Evolutionary conservation across 2,329 filamentous ascomycete genomes (phyloP), one percentile per base, ranked within the genome.

Genomic region (Myriosclerotinia scirpicola): DNA sequence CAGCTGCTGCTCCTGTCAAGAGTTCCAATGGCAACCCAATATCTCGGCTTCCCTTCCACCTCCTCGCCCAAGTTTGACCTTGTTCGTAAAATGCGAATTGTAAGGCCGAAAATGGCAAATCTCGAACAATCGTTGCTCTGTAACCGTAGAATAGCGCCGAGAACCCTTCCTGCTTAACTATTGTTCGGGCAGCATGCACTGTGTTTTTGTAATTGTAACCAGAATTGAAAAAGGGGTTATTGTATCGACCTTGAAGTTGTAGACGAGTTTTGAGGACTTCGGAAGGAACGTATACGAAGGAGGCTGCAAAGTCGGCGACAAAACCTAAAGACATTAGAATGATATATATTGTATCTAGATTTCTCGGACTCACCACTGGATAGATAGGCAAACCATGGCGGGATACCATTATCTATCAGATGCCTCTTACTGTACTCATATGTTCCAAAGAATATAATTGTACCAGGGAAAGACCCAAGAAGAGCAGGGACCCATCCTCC

Each of bases 11-110:
- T 20, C 93, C 95, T 0, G 95, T 99, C 17, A 96, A 78, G 34
- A 98, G 89, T 77, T 99, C 95, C 48, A 98, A 78, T 0, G 88
- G 84, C 44, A 96, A 79, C 0, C 95, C 95, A 64, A 99, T 96
- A 67, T 97, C 92, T 67, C 89, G 86, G 69, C 88, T 90, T 44
- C 90, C 87, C 75, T 90, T 88, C 83, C 90, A 96, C 64, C 87
- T 78, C 75, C 90, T 90, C 0, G 95, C 93, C 83, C 92, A 86
- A 55, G 84, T 87, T 74, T 93, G 91, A 76, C 93, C 93, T 78
- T 98, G 92, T 78, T 99, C 95, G 81, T 97, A 99, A 77, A 99
- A 97, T 74, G 96, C 94, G 79, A 99, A 98, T 76, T 99, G 95
- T 14, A 99, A 81, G 0, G 95, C 95, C 0, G 94, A 98, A 76